Percentiles rank a stretch among this genome's conserved stretches.
phyloP scores from a whole-genome alignment of 2,329 filamentous ascomycete species.

The Truncatella angustata region DNA sequence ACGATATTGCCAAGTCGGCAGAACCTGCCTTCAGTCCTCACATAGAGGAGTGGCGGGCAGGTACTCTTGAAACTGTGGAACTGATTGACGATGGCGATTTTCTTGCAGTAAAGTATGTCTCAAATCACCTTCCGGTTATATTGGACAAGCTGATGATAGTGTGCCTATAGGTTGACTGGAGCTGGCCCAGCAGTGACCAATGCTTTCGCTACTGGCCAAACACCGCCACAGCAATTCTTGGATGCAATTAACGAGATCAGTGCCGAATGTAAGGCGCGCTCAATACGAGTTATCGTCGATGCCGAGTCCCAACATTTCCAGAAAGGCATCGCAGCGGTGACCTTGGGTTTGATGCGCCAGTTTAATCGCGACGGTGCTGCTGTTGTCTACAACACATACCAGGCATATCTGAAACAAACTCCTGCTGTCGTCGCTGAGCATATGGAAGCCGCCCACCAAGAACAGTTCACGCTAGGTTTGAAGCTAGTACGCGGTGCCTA shows the following conservation, averaged over 20 bases:
- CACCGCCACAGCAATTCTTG: conserved; percentile 39
- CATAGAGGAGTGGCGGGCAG: conserved; percentile 36
- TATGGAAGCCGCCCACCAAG: conserved; percentile 40
- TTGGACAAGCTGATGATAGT: neutral
- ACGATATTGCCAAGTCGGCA: conserved; percentile 2
- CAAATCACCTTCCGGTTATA: neutral
- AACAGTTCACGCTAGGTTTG: conserved; percentile 50
- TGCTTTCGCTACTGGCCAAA: conserved; percentile 20
- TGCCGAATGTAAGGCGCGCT: conserved; percentile 33
- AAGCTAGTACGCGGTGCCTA: conserved; percentile 60
- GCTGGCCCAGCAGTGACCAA: neutral
- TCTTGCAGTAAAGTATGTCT: conserved; percentile 36
- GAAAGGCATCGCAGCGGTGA: conserved; percentile 31
- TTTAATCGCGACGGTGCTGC: conserved; percentile 36
- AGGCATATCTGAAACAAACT: conserved; percentile 53
- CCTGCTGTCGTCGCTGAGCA: conserved; percentile 40
- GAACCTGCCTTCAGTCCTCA: conserved; percentile 21
- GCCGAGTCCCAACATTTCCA: conserved; percentile 46
- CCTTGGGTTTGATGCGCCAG: conserved; percentile 33
- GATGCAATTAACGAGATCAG: conserved; percentile 39
- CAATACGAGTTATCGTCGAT: conserved; percentile 42
- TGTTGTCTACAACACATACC: conserved; percentile 51
- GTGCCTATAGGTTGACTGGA: conserved; percentile 1
- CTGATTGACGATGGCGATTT: conserved; percentile 33
- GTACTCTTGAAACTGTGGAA: conserved; percentile 29